Evolutionary conservation across 2,329 filamentous ascomycete species (phyloP).

Genomic region (Talaromyces sp.): DNA sequence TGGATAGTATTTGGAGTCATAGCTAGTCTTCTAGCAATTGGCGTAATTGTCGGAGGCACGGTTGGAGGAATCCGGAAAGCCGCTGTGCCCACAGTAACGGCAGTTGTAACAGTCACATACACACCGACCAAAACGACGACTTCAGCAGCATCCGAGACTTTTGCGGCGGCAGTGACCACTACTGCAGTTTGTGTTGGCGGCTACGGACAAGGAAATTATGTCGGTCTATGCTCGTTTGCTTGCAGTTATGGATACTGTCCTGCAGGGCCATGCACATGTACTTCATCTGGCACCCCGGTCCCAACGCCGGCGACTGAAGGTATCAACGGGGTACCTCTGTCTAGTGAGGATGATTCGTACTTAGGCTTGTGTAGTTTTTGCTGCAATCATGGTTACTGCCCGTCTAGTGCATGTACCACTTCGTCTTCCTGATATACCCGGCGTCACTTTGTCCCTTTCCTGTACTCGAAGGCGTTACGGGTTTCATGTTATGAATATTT

Average conservation of each 20-base stretch:
- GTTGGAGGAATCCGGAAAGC: constrained; percentile 5
- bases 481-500: background rate
- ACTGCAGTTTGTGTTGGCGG: constrained; percentile 24
- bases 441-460: background rate
- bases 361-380: constrained; percentile 47
- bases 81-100: background rate
- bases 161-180: background rate
- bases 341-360: constrained; percentile 34
- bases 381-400: constrained; percentile 49
- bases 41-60: constrained; percentile 10
- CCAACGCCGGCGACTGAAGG: constrained; percentile 26
- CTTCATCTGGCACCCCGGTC: constrained; percentile 23
- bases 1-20: constrained; percentile 10
- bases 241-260: constrained; percentile 33
- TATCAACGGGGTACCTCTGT: constrained; percentile 22
- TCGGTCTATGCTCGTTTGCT: constrained; percentile 30
- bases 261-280: constrained; percentile 31
- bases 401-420: constrained; percentile 24
- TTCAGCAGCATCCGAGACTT: background rate
- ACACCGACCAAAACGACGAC: background rate
- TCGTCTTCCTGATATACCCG: background rate
- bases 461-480: background rate
- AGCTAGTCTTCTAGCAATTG: constrained; percentile 2
- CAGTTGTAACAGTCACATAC: constrained; percentile 2
- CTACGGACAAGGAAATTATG: constrained; percentile 28